Percentiles rank a stretch among this genome's conserved stretches.
Conservation (phyloP, 257 asterid species). For the Solanum chaucha region DNA sequence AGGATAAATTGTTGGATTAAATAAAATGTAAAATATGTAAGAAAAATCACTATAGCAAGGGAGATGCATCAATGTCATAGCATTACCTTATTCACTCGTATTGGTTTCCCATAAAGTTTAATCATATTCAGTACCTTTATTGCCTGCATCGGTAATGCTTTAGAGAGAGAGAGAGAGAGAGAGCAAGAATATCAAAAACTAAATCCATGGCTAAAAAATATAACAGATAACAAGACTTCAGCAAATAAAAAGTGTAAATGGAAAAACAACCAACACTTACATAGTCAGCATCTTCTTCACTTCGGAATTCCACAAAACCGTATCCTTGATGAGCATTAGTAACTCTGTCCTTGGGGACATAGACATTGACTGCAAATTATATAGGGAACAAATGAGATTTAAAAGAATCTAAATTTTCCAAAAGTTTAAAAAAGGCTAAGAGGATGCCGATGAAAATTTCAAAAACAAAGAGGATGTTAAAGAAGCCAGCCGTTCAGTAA, state of each 20-base stretch:
- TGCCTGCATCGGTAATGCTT: conserved; percentile 39
- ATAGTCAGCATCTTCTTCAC: conserved; percentile 98
- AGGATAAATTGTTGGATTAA: neutral
- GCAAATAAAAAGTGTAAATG: neutral
- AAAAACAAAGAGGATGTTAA: neutral
- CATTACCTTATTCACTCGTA: conserved; percentile 79
- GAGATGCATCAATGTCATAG: neutral
- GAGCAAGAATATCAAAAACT: neutral
- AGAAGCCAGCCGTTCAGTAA: neutral
- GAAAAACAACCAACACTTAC: conserved; percentile 27
- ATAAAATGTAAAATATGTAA: neutral
- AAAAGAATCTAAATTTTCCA: neutral
- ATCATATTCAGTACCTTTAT: conserved; percentile 90
- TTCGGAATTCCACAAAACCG: conserved; percentile 88
- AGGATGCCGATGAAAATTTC: neutral
- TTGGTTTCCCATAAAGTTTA: conserved; percentile 79
- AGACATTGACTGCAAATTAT: conserved; percentile 55
- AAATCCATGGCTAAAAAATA: neutral
- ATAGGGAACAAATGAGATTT: neutral
- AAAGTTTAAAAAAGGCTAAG: neutral
- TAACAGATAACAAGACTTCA: neutral
- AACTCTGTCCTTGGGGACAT: conserved; percentile 95
- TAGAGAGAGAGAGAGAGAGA: neutral
- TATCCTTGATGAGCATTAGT: conserved; percentile 91
- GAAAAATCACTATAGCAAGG: neutral